phyloP scores from a whole-genome alignment of 2,329 filamentous ascomycete species.

The Albifimbria verrucaria region DNA sequence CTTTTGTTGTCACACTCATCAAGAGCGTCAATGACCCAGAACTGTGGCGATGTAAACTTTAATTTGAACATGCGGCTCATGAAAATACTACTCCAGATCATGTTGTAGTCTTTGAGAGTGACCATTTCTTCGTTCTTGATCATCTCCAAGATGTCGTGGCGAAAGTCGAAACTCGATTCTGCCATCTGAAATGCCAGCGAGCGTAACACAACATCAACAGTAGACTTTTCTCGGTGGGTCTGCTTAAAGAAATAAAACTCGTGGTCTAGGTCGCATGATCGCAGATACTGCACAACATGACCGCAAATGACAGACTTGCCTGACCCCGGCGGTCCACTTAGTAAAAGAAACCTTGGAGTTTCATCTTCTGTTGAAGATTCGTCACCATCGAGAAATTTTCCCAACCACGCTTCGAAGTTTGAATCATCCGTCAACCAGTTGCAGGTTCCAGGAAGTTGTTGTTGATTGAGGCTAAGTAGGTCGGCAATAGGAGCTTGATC shows the following conservation, averaged over 20 bases:
- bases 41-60: neutral
- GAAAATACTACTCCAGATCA: neutral
- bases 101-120: neutral
- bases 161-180: neutral
- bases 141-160: neutral
- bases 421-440: neutral
- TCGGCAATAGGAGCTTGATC: neutral
- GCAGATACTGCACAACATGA: neutral
- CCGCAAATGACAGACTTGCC: neutral
- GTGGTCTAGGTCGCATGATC: neutral
- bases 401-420: neutral
- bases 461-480: neutral
- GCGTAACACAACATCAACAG: neutral
- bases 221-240: neutral
- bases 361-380: neutral
- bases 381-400: no score
- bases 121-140: neutral
- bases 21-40: neutral
- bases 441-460: neutral
- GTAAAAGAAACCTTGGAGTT: neutral
- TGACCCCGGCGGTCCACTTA: neutral
- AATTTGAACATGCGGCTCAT: neutral
- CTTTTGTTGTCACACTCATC: constrained; percentile 1
- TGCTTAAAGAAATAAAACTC: constrained; percentile 1
- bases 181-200: constrained; percentile 1